phyloP scores from a whole-genome alignment of 2,329 filamentous ascomycete genomes.

The Cordyceps cicadae region DNA sequence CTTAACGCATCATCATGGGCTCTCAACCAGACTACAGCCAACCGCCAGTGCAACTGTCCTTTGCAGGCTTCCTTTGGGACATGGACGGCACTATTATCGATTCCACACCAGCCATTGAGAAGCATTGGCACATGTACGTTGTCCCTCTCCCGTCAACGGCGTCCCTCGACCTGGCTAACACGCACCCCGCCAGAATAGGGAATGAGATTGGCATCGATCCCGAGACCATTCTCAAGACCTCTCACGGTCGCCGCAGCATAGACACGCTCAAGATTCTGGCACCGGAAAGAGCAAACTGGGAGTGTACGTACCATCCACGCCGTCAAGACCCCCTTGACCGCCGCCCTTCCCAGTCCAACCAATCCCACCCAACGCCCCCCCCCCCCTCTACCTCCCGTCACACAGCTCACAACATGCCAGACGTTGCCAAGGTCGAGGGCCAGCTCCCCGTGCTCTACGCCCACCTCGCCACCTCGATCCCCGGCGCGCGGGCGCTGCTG shows the following conservation, averaged over 20 bases:
- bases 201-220: constrained; percentile 77
- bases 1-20: constrained; percentile 21
- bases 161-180: constrained; percentile 7
- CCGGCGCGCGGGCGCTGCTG: constrained; percentile 68
- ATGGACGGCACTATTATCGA: constrained; percentile 83
- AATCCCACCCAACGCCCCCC: too few relatives aligned
- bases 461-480: constrained; percentile 72
- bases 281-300: constrained; percentile 82
- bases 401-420: constrained; percentile 33
- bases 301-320: constrained; percentile 56
- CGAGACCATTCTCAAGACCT: constrained; percentile 78
- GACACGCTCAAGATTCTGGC: constrained; percentile 74
- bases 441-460: constrained; percentile 70
- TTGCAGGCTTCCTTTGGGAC: constrained; percentile 58
- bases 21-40: constrained; percentile 32
- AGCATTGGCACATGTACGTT: constrained; percentile 64
- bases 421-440: constrained; percentile 71
- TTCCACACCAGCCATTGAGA: constrained; percentile 66
- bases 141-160: not conserved
- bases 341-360: not conserved
- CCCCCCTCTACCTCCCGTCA: too few relatives aligned
- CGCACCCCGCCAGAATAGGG: constrained; percentile 50
- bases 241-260: constrained; percentile 83
- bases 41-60: constrained; percentile 37
- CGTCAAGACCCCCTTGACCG: not conserved